A percentile compares a stretch with the other conserved stretches of the same genome.
phyloP scores from a whole-genome alignment of 2,329 filamentous ascomycete genomes.

The Annulohypoxylon truncatum region DNA sequence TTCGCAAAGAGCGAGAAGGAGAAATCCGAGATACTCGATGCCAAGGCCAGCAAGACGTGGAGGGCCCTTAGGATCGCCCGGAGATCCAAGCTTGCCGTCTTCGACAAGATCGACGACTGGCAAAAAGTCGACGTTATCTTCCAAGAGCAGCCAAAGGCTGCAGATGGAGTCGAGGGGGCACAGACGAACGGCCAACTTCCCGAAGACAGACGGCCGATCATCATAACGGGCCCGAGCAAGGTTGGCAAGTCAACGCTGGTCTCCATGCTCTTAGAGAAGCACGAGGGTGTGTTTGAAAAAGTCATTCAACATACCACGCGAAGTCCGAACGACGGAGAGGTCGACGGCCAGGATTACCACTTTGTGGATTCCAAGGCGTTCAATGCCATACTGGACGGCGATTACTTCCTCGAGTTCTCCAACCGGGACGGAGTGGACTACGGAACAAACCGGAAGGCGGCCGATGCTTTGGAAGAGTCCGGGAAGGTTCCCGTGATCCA shows the following conservation, averaged over 20 bases:
- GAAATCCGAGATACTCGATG: constrained; percentile 68
- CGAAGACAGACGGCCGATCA: constrained; percentile 65
- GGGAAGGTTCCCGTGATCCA: constrained; percentile 71
- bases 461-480: constrained; percentile 63
- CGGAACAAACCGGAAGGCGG: constrained; percentile 65
- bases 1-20: constrained; percentile 76
- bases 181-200: constrained; percentile 53
- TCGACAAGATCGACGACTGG: constrained; percentile 89
- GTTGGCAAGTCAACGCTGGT: constrained; percentile 73
- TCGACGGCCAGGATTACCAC: constrained; percentile 63
- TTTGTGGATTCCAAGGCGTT: constrained; percentile 69
- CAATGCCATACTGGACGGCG: constrained; percentile 68
- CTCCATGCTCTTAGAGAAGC: constrained; percentile 70
- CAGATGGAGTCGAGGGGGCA: constrained; percentile 51
- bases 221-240: constrained; percentile 74
- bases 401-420: constrained; percentile 68
- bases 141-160: constrained; percentile 54
- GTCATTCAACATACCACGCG: constrained; percentile 68
- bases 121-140: constrained; percentile 74
- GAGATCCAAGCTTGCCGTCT: constrained; percentile 76
- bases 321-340: constrained; percentile 61
- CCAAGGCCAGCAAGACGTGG: constrained; percentile 92
- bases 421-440: constrained; percentile 63
- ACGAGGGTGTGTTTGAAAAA: constrained; percentile 72
- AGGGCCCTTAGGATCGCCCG: constrained; percentile 84